These are phyloP conservation scores for Hericium erinaceus DNA, from an alignment of 768 basidiomycete genomes.

Conservation along the genomic window DNA sequence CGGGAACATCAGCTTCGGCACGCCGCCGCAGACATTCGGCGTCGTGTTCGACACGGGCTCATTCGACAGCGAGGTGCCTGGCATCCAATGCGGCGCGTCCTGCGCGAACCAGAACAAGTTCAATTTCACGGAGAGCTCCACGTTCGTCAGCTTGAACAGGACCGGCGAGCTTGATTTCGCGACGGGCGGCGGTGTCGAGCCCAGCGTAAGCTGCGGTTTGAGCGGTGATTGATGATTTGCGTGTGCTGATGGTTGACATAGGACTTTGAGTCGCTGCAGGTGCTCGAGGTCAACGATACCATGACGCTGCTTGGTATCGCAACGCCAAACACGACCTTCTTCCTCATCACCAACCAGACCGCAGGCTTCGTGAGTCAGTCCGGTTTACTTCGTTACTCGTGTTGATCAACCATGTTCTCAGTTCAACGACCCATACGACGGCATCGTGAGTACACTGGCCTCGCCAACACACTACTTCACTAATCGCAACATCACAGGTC, in stretches of 20 bases:
- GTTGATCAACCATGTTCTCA: neutral
- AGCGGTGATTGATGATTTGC: neutral
- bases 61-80: constrained; percentile 37
- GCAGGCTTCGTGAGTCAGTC: constrained; percentile 29
- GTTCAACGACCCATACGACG: neutral
- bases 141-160: constrained; percentile 36
- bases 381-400: neutral
- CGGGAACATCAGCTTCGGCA: constrained; percentile 45
- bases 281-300: constrained; percentile 38
- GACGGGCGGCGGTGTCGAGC: constrained; percentile 46
- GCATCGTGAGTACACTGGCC: neutral
- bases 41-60: constrained; percentile 54
- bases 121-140: constrained; percentile 38
- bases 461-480: neutral
- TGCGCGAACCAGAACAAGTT: constrained; percentile 40
- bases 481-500: neutral
- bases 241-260: constrained; percentile 16
- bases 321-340: constrained; percentile 30
- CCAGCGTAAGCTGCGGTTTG: constrained; percentile 21
- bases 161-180: constrained; percentile 40
- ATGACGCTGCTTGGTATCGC: constrained; percentile 39
- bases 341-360: constrained; percentile 47
- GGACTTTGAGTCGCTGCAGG: constrained; percentile 35
- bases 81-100: constrained; percentile 35
- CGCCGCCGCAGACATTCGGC: constrained; percentile 36